Conservation (phyloP, 805 yeast species). For the Candida quercuum region DNA sequence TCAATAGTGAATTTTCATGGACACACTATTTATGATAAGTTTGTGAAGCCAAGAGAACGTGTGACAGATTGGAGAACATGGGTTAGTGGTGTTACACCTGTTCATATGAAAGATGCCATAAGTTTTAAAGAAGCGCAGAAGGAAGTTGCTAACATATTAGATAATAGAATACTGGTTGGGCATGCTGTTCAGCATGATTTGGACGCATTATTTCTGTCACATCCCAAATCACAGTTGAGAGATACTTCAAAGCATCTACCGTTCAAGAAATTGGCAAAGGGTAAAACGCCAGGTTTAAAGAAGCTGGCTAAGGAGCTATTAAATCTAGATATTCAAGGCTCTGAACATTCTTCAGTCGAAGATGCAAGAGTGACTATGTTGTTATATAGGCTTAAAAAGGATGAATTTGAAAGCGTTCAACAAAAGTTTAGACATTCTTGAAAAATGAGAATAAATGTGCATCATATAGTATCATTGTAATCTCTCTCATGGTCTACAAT, state of each 20-base stretch:
- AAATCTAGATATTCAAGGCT: slow-evolving; percentile 59
- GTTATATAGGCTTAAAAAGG: slow-evolving; percentile 57
- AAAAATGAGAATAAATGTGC: too few relatives aligned
- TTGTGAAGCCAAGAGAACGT: slow-evolving; percentile 65
- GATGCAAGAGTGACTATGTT: slow-evolving; percentile 89
- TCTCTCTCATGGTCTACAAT: too few relatives aligned
- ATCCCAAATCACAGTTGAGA: slow-evolving; percentile 57
- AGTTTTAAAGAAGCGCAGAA: slow-evolving; percentile 62
- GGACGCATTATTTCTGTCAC: slow-evolving; percentile 58
- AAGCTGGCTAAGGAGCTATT: slow-evolving; percentile 54
- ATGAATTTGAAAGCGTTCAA: slow-evolving; percentile 49
- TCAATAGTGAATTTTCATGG: slow-evolving; percentile 85
- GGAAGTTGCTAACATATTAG: slow-evolving; percentile 44
- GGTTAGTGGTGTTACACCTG: slow-evolving; percentile 81
- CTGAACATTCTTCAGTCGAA: slow-evolving; percentile 81
- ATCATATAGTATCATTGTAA: too few relatives aligned
- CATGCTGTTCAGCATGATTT: slow-evolving; percentile 83
- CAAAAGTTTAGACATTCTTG: slow-evolving; percentile 5
- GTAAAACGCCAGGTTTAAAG: slow-evolving; percentile 71
- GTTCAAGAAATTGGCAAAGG: slow-evolving; percentile 54
- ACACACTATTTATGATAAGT: slow-evolving; percentile 60
- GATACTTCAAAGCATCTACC: slow-evolving; percentile 68
- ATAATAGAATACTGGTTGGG: slow-evolving; percentile 64
- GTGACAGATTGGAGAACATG: slow-evolving; percentile 92
- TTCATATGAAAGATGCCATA: slow-evolving; percentile 63